Base-by-base conservation (phyloP, 305 asterid genomes). In the Euphrasia arctica region DNA sequence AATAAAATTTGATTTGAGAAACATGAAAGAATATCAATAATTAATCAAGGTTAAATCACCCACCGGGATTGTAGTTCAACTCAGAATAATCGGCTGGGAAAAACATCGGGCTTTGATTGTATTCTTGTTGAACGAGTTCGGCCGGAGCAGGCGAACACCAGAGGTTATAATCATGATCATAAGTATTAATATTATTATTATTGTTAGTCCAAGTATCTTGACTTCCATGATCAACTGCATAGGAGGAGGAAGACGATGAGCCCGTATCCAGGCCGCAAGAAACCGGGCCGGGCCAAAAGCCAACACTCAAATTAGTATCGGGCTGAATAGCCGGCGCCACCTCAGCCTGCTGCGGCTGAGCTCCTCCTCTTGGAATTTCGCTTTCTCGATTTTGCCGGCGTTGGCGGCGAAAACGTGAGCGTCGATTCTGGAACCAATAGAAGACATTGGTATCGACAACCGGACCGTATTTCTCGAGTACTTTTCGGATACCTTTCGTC, bases 361-460 rank as follows among this genome's bases (percentile, higher is more conserved):
- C 49, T 2, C 61, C 62, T 18, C 64, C 69, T 12, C 49, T 64
- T 41, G 32, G 9, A 61, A 28, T 11, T 18, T 74, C 78, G 52
- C 64, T 73, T 12, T 87, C 93, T 61, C 82, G 90, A 27, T 82
- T 82, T 50, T 83, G 90, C 2, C 95, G 74, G 64, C 83, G 57
- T n/a, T 13, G 32, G 61, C 97, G 91, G 54, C 97, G 84, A 10
- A 89, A 85, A 82, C 95, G 71, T 0, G 96, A 90, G 34, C 97
- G 90, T 31, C 96, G 97, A 68, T 90, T 90, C 70, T 90, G 95
- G 72, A 90, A 90, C 97, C 97, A 87, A 73, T 90, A 90, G 75
- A 90, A 90, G 47, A 90, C 86, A 67, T 90, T 90, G 65, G 90
- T 85, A 45, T 90, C 96, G 34, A 86, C 95, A 1, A 87, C 92